Conservation (phyloP, 1,139 yeast species). For the Suhomyces bribrorum region DNA sequence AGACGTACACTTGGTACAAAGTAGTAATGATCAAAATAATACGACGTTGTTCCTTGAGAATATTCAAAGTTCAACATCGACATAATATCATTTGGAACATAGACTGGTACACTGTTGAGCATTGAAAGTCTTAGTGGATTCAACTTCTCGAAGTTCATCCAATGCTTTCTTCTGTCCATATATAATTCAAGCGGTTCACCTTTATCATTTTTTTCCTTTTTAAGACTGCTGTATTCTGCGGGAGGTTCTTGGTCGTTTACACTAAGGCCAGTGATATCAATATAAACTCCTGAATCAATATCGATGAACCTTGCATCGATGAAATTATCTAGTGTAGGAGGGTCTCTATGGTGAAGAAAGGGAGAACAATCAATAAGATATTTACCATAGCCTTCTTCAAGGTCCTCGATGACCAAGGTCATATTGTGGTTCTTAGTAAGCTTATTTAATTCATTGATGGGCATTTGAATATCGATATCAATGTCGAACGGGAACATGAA, state of each 20-base stretch:
- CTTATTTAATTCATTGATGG: conserved; percentile 14
- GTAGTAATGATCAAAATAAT: conserved; percentile 28
- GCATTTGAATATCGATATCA: conserved; percentile 20
- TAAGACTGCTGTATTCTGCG: conserved; percentile 26
- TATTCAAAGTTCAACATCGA: conserved; percentile 35
- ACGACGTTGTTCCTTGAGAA: conserved; percentile 27
- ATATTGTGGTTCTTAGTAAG: conserved; percentile 14
- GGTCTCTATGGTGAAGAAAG: conserved; percentile 15
- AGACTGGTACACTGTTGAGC: conserved; percentile 41
- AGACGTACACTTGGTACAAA: conserved; percentile 34
- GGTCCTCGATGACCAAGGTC: conserved; percentile 17
- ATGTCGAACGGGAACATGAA: conserved; percentile 19
- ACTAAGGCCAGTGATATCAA: conserved; percentile 19
- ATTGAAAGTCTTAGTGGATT: conserved; percentile 33
- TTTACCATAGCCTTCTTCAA: conserved; percentile 16
- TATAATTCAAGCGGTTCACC: conserved; percentile 26
- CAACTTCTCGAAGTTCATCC: conserved; percentile 33
- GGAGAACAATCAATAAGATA: conserved; percentile 17
- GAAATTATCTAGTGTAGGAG: conserved; percentile 13
- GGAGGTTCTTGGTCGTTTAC: conserved; percentile 20
- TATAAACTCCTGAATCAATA: conserved; percentile 16
- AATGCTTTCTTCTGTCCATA: conserved; percentile 41
- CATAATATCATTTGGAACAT: conserved; percentile 38
- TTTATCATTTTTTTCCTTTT: conserved; percentile 15
- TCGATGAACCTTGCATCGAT: conserved; percentile 20